Evolutionary conservation across 2,329 filamentous ascomycete genomes (phyloP).

Genomic region (Plenodomus lindquistii): DNA sequence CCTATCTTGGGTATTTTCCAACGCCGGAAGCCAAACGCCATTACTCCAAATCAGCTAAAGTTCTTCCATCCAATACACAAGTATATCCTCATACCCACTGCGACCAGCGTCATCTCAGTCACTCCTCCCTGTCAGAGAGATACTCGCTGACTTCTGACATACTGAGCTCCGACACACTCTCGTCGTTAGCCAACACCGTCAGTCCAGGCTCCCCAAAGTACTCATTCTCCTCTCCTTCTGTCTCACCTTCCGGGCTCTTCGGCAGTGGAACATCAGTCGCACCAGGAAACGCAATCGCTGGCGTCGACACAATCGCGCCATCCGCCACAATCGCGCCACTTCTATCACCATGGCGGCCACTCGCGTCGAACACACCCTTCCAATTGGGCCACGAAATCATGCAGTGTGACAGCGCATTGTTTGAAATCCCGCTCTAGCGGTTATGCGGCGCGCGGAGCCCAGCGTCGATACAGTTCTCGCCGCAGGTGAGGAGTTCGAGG

Average conservation of each 20-base stretch:
- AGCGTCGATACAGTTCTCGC: slow-evolving; percentile 32
- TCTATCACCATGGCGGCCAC: slow-evolving; percentile 22
- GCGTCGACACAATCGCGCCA: slow-evolving; percentile 13
- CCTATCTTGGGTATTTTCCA: too few species aligned
- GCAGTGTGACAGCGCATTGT: slow-evolving; percentile 23
- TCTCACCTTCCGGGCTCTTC: neutral
- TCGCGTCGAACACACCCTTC: slow-evolving; percentile 27
- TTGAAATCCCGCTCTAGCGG: slow-evolving; percentile 19
- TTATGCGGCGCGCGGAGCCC: slow-evolving; percentile 30
- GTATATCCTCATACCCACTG: too few species aligned
- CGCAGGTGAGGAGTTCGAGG: slow-evolving; percentile 28
- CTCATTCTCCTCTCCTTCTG: neutral
- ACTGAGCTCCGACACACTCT: too few species aligned
- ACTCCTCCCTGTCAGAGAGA: too few species aligned
- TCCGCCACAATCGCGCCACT: slow-evolving; percentile 17
- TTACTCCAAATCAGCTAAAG: too few species aligned
- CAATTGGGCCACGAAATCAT: slow-evolving; percentile 32
- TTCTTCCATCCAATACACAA: too few species aligned
- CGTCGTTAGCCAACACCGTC: neutral
- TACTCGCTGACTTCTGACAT: too few species aligned
- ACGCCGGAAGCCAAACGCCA: too few species aligned
- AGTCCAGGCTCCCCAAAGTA: neutral
- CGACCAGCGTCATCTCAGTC: too few species aligned
- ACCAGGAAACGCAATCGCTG: slow-evolving; percentile 1
- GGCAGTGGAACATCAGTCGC: slow-evolving; percentile 7